Percentiles rank a stretch among this genome's conserved stretches.
These are phyloP conservation scores for Clonostachys rhizophaga DNA, from an alignment of 2,329 filamentous ascomycete species.

Conservation along the genomic window DNA sequence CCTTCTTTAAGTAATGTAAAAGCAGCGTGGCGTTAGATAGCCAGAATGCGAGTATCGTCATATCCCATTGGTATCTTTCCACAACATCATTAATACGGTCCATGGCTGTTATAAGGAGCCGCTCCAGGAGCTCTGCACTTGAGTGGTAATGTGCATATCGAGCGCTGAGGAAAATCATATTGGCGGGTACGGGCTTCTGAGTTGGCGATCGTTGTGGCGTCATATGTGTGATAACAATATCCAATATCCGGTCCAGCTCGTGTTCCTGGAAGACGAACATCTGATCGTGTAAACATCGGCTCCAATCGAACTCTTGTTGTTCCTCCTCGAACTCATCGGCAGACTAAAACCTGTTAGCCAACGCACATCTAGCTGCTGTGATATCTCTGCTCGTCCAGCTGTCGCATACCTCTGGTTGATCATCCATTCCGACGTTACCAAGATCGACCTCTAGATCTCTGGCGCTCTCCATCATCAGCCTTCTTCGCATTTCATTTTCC, in stretches of 20 bases:
- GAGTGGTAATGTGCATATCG: constrained; percentile 97
- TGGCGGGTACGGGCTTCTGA: constrained; percentile 97
- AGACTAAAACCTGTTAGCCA: constrained; percentile 35
- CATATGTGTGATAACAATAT: constrained; percentile 98
- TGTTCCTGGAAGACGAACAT: constrained; percentile 99
- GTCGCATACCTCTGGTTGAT: constrained; percentile 73
- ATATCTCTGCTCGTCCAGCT: too few species aligned
- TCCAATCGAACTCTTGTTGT: constrained; percentile 93
- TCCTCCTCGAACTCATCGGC: constrained; percentile 83
- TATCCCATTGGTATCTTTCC: constrained; percentile 96
- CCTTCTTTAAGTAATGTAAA: constrained; percentile 96
- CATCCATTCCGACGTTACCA: constrained; percentile 92
- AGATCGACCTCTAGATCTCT: constrained; percentile 95
- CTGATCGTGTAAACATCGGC: constrained; percentile 88
- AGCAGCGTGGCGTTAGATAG: constrained; percentile 94
- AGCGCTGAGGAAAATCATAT: constrained; percentile 93
- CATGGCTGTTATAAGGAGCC: constrained; percentile 80
- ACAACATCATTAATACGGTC: constrained; percentile 96
- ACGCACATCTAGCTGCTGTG: constrained; percentile 5
- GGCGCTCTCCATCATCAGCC: constrained; percentile 99
- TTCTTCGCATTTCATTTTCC: constrained; percentile 88
- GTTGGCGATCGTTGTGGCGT: constrained; percentile 89
- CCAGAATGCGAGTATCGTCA: constrained; percentile 99
- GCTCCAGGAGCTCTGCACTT: constrained; percentile 75
- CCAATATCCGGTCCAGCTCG: constrained; percentile 85